Base-by-base conservation (phyloP, 2,329 filamentous ascomycete genomes). In the Septoria petroselini region DNA sequence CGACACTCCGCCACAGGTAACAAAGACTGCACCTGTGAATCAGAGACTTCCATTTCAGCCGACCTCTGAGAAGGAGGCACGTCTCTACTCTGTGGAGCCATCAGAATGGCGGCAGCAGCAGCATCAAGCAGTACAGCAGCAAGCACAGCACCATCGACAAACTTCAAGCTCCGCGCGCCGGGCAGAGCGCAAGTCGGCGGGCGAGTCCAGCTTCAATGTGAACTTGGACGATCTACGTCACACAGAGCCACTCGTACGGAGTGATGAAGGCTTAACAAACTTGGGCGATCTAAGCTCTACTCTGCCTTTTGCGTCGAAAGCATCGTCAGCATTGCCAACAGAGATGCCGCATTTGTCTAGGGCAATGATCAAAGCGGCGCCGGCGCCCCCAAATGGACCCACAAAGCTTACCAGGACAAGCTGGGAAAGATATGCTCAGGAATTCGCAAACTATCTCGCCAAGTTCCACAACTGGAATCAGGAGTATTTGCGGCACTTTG, bases 261-360 rank as follows among this genome's bases (percentile, higher is more conserved):
- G 74, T 11, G 71, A 73, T 4, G 67, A 34, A 65, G 79, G 80
- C 7, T 71, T 83, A 14, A 69, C 74, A 18, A 75, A 76, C 45
- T 62, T 84, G 17, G 71, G 73, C 21, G 77, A 80, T 48, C 68
- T 85, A 31, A 71, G 69, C 33, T 70, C 72, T 7, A 76, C 71
- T 1, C 70, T 85, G 2, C 82, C 82, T 3, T 84, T 84, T 61
- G 66, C 77, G 50, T 84, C 81, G 1, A 71, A 76, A 33, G 62
- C 81, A 2, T 71, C 74, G 4, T 69, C 70, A 21, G 59, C 66
- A 3, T 66, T 74, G 21, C 72, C 71, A 5, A 71, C 68, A 5
- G 68, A 72, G 19, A 70, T 78, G 3, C 79, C 79, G 0, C 71
- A 72, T 4, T 72, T 78, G 5, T 80, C 80, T 0, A 42, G 25